Conservation (phyloP, 2,329 filamentous ascomycete species). For the Microsporum canis region DNA sequence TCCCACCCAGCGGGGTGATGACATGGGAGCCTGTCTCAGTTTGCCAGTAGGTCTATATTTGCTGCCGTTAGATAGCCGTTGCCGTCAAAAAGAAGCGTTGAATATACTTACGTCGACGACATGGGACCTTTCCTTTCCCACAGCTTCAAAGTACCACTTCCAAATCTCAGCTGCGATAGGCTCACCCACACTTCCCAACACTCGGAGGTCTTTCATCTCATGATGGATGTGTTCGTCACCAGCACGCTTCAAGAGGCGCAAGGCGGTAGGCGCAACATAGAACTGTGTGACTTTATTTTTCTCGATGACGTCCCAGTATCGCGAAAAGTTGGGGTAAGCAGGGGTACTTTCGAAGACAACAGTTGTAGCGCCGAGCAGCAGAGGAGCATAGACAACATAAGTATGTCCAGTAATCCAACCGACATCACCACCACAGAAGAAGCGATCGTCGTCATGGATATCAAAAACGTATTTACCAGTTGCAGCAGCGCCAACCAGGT, state of each 20-base stretch:
- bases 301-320: constrained; percentile 97
- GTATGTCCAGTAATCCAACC: constrained; percentile 99
- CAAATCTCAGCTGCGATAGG: constrained; percentile 96
- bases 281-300: constrained; percentile 95
- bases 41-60: constrained; percentile 89
- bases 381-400: constrained; percentile 92
- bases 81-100: neutral
- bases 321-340: constrained; percentile 92
- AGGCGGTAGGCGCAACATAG: constrained; percentile 90
- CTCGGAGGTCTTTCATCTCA: constrained; percentile 76
- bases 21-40: constrained; percentile 96
- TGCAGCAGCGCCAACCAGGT: constrained; percentile 81
- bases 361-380: constrained; percentile 83
- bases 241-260: constrained; percentile 87
- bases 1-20: constrained; percentile 82
- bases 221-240: constrained; percentile 85
- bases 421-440: constrained; percentile 97
- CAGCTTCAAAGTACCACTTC: constrained; percentile 98
- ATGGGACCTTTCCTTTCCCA: constrained; percentile 87
- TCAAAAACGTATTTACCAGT: constrained; percentile 99
- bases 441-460: constrained; percentile 83
- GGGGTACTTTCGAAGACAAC: constrained; percentile 98
- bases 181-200: constrained; percentile 90
- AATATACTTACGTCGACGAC: constrained; percentile 67
- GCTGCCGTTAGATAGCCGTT: neutral